Evolutionary conservation across 495 filamentous ascomycete species (phyloP), one percentile per base, ranked within the genome.

Genomic region (Poronia punctata): DNA sequence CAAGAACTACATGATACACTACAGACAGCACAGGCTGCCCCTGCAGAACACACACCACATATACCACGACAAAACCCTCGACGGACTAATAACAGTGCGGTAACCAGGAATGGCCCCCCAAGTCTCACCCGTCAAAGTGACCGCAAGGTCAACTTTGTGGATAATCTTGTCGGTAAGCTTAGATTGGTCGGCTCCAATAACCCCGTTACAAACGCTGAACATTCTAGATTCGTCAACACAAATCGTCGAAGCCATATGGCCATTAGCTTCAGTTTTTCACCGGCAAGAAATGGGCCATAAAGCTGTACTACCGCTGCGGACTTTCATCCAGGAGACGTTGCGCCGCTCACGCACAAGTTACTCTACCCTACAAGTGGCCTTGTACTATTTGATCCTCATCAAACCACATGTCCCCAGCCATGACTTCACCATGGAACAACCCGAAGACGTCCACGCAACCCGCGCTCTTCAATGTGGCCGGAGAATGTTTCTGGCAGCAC

Each of bases 181-280:
- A 49, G 43, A 53, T 45, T 45, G 40, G 29, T 27, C 38, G 40
- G 23, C 46, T 43, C 50, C 14, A 29, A n/a, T n/a, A 26, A 22
- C 53, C 58, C 26, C 11, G 18, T 37, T 20, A 21, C 53, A 30
- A 37, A 22, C 39, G 53, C 53, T 59, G 50, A 59, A 49, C 35
- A n/a, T 46, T 61, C 54, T 79, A 98, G 92, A 96, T 74, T 89
- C 89, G 53, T 89, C 90, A 33, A 89, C 92, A 29, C 87, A 96
- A 63, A 95, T 96, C 63, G 90, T 98, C 22, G 89, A 96, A 63
- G 86, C 79, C 20, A 95, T 98, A 51, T 98, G 92, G 92, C 90
- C 93, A n/a, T 67, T 80, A 3, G 83, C 83, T 10, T 78, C 72
- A 35, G 71, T 78, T 17, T 66, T 71, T 20, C 71, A 72, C 46